Evolutionary conservation across 1,284 basidiomycete species (phyloP).

Genomic region (Sphaerobolus stellatus): DNA sequence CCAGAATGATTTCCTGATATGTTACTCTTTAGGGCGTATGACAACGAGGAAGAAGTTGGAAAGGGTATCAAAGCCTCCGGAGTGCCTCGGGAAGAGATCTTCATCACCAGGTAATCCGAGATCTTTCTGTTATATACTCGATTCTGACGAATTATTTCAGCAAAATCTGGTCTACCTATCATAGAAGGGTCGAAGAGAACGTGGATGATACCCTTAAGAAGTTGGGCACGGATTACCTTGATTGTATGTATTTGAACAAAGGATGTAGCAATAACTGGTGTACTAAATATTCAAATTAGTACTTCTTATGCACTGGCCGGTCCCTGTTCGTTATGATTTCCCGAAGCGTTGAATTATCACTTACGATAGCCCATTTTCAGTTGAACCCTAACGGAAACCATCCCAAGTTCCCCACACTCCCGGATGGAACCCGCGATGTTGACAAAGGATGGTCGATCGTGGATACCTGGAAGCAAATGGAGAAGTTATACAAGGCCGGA

Average conservation of each 20-base stretch:
- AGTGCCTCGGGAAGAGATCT: slow-evolving; percentile 77
- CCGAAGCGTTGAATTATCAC: neutral
- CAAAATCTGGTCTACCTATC: slow-evolving; percentile 72
- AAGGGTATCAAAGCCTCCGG: slow-evolving; percentile 78
- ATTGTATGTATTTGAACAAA: slow-evolving; percentile 46
- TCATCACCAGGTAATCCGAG: slow-evolving; percentile 51
- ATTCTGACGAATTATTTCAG: slow-evolving; percentile 29
- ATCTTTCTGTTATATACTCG: slow-evolving; percentile 1
- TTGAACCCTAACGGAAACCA: slow-evolving; percentile 76
- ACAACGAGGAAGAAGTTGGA: slow-evolving; percentile 84
- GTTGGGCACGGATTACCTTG: slow-evolving; percentile 77
- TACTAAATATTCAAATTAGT: slow-evolving; percentile 39
- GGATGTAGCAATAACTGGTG: slow-evolving; percentile 20
- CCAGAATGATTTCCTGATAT: neutral
- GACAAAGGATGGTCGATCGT: slow-evolving; percentile 62
- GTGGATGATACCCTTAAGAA: slow-evolving; percentile 70
- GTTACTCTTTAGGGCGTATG: slow-evolving; percentile 49
- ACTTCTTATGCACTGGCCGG: slow-evolving; percentile 83
- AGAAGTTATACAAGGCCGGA: slow-evolving; percentile 67
- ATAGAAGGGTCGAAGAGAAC: slow-evolving; percentile 70
- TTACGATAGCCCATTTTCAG: neutral
- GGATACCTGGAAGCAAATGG: slow-evolving; percentile 85
- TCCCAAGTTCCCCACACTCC: slow-evolving; percentile 63
- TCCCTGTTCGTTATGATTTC: slow-evolving; percentile 37
- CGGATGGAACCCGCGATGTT: slow-evolving; percentile 69